Percentiles rank a stretch among this genome's conserved stretches.
Conservation (phyloP, 2,329 filamentous ascomycete genomes). For the Paraphoma sp. region DNA sequence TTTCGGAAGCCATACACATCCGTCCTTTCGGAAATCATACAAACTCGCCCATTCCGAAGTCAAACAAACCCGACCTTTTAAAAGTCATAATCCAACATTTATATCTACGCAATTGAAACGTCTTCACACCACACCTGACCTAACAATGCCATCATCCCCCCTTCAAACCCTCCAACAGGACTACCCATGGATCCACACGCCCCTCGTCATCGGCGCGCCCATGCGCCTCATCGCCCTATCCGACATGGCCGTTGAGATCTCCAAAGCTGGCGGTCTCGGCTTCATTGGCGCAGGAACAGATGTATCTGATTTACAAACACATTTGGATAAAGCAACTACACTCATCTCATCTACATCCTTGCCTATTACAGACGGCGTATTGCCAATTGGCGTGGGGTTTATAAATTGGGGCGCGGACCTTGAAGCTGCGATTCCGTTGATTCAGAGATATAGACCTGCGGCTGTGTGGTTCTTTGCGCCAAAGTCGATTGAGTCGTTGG, state of each 20-base stretch:
- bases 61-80: neutral
- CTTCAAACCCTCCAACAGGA: constrained; percentile 35
- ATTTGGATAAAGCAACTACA: constrained; percentile 33
- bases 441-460: constrained; percentile 61
- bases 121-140: neutral
- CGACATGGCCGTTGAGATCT: constrained; percentile 66
- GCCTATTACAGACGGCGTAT: constrained; percentile 17
- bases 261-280: constrained; percentile 59
- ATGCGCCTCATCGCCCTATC: constrained; percentile 70
- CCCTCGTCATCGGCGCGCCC: constrained; percentile 68
- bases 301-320: constrained; percentile 38
- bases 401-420: constrained; percentile 60
- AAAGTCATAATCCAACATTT: neutral
- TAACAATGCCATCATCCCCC: constrained; percentile 7
- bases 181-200: constrained; percentile 66
- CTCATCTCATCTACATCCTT: constrained; percentile 26
- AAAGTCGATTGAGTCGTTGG: constrained; percentile 38
- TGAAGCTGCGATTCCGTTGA: constrained; percentile 56
- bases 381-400: constrained; percentile 68
- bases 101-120: neutral
- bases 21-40: too few relatives aligned
- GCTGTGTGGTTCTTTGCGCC: constrained; percentile 72
- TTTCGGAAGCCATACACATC: neutral
- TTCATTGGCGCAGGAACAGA: constrained; percentile 56
- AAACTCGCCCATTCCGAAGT: too few relatives aligned